phyloP scores from a whole-genome alignment of 2,329 filamentous ascomycete species.

The Karstenula rhodostoma region DNA sequence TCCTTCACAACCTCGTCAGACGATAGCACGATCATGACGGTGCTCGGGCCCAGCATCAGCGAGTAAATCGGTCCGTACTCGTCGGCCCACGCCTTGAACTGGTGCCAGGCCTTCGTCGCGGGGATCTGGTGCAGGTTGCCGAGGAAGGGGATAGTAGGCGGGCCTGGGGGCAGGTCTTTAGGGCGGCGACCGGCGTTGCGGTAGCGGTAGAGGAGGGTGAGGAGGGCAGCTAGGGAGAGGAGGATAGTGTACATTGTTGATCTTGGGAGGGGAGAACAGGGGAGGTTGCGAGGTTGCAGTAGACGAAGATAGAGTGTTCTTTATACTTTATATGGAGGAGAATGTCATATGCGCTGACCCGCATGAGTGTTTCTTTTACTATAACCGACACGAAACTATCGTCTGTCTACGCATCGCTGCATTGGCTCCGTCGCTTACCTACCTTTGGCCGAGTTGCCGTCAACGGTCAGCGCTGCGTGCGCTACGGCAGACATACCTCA shows the following conservation, averaged over 20 bases:
- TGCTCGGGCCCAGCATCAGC: slow-evolving; percentile 57
- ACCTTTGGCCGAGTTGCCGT: background rate
- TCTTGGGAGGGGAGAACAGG: no score
- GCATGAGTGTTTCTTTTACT: no score
- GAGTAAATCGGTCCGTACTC: slow-evolving; percentile 63
- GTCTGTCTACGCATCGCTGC: background rate
- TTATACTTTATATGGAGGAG: background rate
- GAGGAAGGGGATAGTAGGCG: slow-evolving; percentile 59
- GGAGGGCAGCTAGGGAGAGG: background rate
- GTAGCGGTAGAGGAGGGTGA: slow-evolving; percentile 7
- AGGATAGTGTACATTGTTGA: slow-evolving; percentile 6
- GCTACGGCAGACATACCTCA: no score
- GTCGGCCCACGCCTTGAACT: slow-evolving; percentile 62
- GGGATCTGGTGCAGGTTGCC: slow-evolving; percentile 62
- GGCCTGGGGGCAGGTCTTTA: slow-evolving; percentile 56
- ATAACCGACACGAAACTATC: background rate
- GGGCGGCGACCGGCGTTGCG: slow-evolving; percentile 35
- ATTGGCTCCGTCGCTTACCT: background rate
- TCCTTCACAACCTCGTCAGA: slow-evolving; percentile 58
- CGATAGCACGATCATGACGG: slow-evolving; percentile 57
- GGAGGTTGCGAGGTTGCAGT: background rate
- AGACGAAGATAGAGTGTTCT: no score
- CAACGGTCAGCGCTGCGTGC: background rate
- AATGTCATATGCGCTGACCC: no score
- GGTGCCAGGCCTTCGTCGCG: slow-evolving; percentile 50